Evolutionary conservation across 2,329 filamentous ascomycete genomes (phyloP).

Genomic region (Aspergillus latus): DNA sequence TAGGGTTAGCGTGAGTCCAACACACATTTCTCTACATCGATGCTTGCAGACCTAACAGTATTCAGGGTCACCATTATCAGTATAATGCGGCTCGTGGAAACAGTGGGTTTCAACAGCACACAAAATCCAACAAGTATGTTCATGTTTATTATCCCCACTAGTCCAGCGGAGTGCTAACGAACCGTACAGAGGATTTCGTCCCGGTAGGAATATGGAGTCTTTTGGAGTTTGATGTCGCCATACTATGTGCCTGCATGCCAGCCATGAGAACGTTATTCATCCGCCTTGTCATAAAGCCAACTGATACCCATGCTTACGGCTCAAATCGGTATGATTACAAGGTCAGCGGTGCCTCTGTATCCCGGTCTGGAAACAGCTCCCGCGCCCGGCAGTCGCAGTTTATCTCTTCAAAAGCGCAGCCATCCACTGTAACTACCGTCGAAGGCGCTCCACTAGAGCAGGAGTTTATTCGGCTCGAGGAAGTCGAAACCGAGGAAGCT

Average conservation of each 20-base stretch:
- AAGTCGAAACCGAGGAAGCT: not conserved
- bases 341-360: not conserved
- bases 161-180: not conserved
- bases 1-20: constrained; percentile 2
- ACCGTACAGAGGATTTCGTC: constrained; percentile 8
- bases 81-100: constrained; percentile 3
- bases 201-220: constrained; percentile 11
- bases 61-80: constrained; percentile 8
- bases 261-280: constrained; percentile 2
- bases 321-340: not conserved
- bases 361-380: not conserved
- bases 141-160: not conserved
- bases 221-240: constrained; percentile 3
- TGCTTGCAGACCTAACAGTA: not conserved
- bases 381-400: not conserved
- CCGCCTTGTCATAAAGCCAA: not conserved
- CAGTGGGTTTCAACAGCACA: constrained; percentile 8
- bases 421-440: not conserved
- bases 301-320: not conserved
- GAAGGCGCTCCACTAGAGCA: not conserved
- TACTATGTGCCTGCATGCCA: constrained; percentile 11
- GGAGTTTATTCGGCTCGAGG: not conserved
- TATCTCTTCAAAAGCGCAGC: not conserved
- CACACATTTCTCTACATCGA: not conserved
- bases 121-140: constrained; percentile 7